These are phyloP conservation scores for Solidago caesia DNA, from an alignment of 129 eudicot genomes.

Conservation along the genomic window DNA sequence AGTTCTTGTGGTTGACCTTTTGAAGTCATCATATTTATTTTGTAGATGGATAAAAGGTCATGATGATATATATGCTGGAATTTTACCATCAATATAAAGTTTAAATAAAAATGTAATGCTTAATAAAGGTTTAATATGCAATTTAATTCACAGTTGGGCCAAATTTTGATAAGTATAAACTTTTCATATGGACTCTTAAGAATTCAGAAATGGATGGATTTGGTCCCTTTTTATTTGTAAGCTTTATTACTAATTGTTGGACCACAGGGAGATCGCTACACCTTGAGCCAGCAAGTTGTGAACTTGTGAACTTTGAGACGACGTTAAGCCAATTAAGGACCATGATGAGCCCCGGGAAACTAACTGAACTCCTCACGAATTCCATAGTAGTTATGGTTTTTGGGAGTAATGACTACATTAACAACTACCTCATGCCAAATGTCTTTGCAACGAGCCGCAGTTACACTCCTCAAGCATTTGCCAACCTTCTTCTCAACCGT, in stretches of 20 bases:
- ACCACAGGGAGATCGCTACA: constrained; percentile 67
- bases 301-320: constrained; percentile 53
- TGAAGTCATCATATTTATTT: not conserved
- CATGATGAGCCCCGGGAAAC: constrained; percentile 46
- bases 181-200: no score
- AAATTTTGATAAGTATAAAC: no score
- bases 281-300: constrained; percentile 70
- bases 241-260: not conserved
- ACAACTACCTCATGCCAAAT: constrained; percentile 82
- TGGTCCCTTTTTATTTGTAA: no score
- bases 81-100: no score
- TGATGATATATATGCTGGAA: no score
- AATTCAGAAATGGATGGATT: no score
- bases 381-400: constrained; percentile 69
- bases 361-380: constrained; percentile 46
- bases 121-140: no score
- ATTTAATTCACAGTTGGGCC: no score
- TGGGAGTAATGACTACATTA: constrained; percentile 96
- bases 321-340: constrained; percentile 59
- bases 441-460: constrained; percentile 50
- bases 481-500: constrained; percentile 72
- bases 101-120: no score
- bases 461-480: constrained; percentile 67
- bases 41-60: not conserved
- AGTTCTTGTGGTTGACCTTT: constrained; percentile 13